These are phyloP conservation scores for Myochromella boudieri DNA, from an alignment of 768 basidiomycete species.

Conservation along the genomic window DNA sequence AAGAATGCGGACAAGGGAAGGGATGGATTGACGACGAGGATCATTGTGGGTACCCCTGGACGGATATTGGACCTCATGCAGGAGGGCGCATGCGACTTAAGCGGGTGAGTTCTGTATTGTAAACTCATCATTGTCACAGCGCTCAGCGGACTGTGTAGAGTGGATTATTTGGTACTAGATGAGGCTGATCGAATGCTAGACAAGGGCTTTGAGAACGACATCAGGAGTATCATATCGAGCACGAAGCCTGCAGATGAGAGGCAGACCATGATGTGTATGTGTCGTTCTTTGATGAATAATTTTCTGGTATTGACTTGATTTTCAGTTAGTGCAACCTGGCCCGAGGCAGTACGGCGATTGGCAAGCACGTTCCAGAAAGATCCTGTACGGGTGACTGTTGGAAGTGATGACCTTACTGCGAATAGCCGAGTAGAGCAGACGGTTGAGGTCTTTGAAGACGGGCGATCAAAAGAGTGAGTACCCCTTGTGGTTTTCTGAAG, in stretches of 20 bases:
- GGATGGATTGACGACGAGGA: conserved; percentile 53
- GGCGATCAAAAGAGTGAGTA: conserved; percentile 82
- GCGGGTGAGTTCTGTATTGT: conserved; percentile 46
- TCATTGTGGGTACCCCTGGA: conserved; percentile 96
- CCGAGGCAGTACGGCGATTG: conserved; percentile 86
- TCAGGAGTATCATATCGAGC: conserved; percentile 81
- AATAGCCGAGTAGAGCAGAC: conserved; percentile 92
- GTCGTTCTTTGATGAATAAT: not conserved
- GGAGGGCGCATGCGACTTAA: conserved; percentile 82
- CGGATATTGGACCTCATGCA: conserved; percentile 89
- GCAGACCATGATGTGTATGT: conserved; percentile 94
- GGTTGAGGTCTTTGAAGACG: conserved; percentile 89
- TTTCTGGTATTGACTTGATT: not conserved
- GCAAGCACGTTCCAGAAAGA: conserved; percentile 85
- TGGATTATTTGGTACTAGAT: conserved; percentile 90
- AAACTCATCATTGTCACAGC: not conserved
- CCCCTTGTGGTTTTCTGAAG: too few relatives aligned
- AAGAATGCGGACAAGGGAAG: conserved; percentile 50
- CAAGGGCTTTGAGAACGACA: conserved; percentile 98
- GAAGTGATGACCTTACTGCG: conserved; percentile 91
- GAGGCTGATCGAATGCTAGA: conserved; percentile 99
- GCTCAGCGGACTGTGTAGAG: conserved; percentile 40
- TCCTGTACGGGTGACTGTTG: conserved; percentile 90
- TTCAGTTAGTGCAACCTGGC: conserved; percentile 97
- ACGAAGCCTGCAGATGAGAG: conserved; percentile 67